Evolutionary conservation across 805 yeast genomes (phyloP).

Genomic region (Saturnispora dispora): DNA sequence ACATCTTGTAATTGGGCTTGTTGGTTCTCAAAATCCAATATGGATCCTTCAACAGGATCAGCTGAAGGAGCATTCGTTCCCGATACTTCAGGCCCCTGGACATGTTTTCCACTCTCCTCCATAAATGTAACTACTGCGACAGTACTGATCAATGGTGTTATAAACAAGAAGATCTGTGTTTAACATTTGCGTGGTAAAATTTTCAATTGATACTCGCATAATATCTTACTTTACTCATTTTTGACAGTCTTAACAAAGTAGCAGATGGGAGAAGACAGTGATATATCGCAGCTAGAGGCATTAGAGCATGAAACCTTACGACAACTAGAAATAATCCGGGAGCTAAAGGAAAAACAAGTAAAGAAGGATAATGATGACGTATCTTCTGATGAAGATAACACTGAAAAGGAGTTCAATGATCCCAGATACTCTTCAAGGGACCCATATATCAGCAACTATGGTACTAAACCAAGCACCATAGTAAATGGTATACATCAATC

Average conservation of each 20-base stretch:
- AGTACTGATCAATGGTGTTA: background rate
- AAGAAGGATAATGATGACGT: slow-evolving; percentile 14
- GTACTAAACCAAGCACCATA: background rate
- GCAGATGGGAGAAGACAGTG: background rate
- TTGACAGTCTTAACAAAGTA: background rate
- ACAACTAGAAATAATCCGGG: slow-evolving; percentile 16
- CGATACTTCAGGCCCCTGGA: background rate
- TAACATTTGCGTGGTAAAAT: background rate
- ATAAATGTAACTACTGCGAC: background rate
- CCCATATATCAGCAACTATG: background rate
- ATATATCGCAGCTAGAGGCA: slow-evolving; percentile 14
- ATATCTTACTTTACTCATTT: background rate
- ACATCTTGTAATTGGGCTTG: background rate
- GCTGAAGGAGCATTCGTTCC: background rate
- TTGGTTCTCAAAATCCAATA: background rate
- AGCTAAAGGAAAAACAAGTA: slow-evolving; percentile 15
- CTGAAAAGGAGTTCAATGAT: slow-evolving; percentile 15
- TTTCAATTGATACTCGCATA: background rate
- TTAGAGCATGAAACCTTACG: slow-evolving; percentile 19
- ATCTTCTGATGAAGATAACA: slow-evolving; percentile 21
- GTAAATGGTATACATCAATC: background rate
- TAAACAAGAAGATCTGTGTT: background rate
- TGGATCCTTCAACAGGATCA: background rate
- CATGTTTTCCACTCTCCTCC: background rate
- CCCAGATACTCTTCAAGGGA: slow-evolving; percentile 12